A percentile compares a stretch with the other conserved stretches of the same genome.
Conservation (phyloP, 169 alveolate species). For the Plasmodium chabaudi region DNA sequence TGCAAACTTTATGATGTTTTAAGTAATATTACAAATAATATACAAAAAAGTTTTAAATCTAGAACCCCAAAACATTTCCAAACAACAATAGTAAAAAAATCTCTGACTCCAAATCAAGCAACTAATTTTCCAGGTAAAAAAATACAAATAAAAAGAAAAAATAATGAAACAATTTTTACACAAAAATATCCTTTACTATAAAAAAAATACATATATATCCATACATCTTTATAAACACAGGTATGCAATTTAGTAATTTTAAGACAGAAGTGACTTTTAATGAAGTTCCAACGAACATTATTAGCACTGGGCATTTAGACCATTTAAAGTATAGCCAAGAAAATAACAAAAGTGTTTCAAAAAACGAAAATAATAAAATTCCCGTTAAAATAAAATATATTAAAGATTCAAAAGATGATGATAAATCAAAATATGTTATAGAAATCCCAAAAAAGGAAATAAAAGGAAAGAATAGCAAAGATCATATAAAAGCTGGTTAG, state of each 20-base stretch:
- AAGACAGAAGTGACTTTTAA: slow-evolving; percentile 12
- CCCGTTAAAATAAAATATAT: slow-evolving; percentile 67
- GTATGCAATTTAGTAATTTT: slow-evolving; percentile 26
- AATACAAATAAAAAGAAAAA: too few species aligned
- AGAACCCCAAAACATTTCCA: slow-evolving; percentile 3
- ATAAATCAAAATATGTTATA: slow-evolving; percentile 64
- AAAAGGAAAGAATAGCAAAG: slow-evolving; percentile 1
- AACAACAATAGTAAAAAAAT: slow-evolving; percentile 5
- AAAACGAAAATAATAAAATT: slow-evolving; percentile 35
- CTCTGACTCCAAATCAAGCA: slow-evolving; percentile 3
- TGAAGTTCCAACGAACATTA: not conserved
- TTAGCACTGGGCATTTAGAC: too few species aligned
- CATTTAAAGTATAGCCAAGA: not conserved
- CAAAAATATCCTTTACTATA: not conserved
- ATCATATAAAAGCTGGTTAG: slow-evolving; percentile 61
- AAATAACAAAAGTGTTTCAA: not conserved
- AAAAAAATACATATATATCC: slow-evolving; percentile 5
- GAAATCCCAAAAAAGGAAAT: slow-evolving; percentile 57
- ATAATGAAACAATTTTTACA: not conserved
- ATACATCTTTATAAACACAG: not conserved
- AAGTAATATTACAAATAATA: slow-evolving; percentile 25
- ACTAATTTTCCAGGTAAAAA: slow-evolving; percentile 8
- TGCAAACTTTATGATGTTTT: slow-evolving; percentile 20
- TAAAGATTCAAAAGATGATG: slow-evolving; percentile 42
- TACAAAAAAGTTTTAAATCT: slow-evolving; percentile 27